phyloP scores from a whole-genome alignment of 768 basidiomycete genomes.

The Calocera cornea region DNA sequence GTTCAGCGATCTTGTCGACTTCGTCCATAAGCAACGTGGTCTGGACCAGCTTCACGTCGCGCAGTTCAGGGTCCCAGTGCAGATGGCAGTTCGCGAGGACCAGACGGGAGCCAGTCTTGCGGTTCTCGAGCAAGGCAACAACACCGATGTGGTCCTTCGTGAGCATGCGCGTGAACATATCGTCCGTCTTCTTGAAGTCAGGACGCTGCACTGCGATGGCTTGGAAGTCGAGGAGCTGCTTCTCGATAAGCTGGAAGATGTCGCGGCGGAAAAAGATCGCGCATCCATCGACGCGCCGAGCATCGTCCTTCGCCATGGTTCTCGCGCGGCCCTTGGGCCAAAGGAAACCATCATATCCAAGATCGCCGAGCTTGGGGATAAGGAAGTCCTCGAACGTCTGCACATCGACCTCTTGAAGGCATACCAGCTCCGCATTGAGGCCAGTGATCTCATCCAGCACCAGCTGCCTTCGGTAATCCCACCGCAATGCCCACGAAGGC shows the following conservation, averaged over 20 bases:
- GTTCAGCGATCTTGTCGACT: conserved; percentile 72
- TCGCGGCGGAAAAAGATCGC: conserved; percentile 50
- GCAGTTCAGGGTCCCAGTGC: conserved; percentile 80
- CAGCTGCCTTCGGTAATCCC: conserved; percentile 83
- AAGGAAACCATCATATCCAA: conserved; percentile 82
- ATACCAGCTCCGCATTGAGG: conserved; percentile 77
- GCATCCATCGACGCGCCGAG: conserved; percentile 85
- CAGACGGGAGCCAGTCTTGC: conserved; percentile 70
- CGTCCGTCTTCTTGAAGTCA: conserved; percentile 93
- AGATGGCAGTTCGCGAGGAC: conserved; percentile 86
- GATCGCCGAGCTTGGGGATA: conserved; percentile 48
- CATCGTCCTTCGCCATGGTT: conserved; percentile 81
- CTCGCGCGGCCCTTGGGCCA: conserved; percentile 86
- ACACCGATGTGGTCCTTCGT: conserved; percentile 90
- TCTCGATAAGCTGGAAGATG: conserved; percentile 88
- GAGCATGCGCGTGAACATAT: conserved; percentile 98
- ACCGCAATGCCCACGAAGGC: conserved; percentile 88
- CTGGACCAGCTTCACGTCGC: conserved; percentile 97
- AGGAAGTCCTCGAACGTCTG: conserved; percentile 90
- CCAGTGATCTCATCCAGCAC: conserved; percentile 74
- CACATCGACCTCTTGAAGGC: conserved; percentile 89
- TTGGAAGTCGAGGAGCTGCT: conserved; percentile 85
- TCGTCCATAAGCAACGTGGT: conserved; percentile 86
- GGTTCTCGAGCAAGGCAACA: conserved; percentile 74
- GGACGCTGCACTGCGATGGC: conserved; percentile 81